Base-by-base conservation (phyloP, 345 rosid genomes). In the Camelina hispida region DNA sequence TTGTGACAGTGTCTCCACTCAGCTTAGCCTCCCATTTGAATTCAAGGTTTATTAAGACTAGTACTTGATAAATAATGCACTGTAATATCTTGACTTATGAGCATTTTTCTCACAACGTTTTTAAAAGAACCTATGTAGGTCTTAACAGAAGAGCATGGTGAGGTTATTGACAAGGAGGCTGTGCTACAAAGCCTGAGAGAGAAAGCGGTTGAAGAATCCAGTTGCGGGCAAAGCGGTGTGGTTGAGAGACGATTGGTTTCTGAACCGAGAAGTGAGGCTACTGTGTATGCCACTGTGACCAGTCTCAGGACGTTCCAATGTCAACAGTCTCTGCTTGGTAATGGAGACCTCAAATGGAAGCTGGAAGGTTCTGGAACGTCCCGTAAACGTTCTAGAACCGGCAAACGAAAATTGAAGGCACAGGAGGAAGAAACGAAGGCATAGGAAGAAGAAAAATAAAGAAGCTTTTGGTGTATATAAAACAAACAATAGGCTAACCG, bases 1-100 rank as follows among this genome's bases (percentile, higher is more conserved):
- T 48, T 95, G 99, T 69, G 97, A 91, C 65, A 90, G 93, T 73
- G 80, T 38, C 54, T 55, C 66, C 83, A 85, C 87, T 71, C 79
- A 86, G 76, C 77, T 92, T 35, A 82, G 56, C 69, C 78, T 95
- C 66, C 93, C 97, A n/a, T 87, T 95, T 74, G 75, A 85, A 69
- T 85, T 81, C 37, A 75, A 85, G 97, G 99, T 95, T 70, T 80
- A 2, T 3, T 16, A 42, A 68, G 47, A 17, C 62, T 51, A 32
- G n/a, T 42, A 52, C 84, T 42, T n/a, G n/a, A n/a, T n/a, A n/a
- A n/a, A n/a, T n/a, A n/a, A 69, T 53, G 52, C 15, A 13, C 62
- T 23, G 38, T 37, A 3, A 23, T 44, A 62, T 69, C 43, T 73
- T 46, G 30, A 32, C 61, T 57, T 6, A 0, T 18, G 51, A 58